Evolutionary conservation across 495 filamentous ascomycete genomes (phyloP), one percentile per base, ranked within the genome.

Genomic region (Polyplosphaeria fusca): DNA sequence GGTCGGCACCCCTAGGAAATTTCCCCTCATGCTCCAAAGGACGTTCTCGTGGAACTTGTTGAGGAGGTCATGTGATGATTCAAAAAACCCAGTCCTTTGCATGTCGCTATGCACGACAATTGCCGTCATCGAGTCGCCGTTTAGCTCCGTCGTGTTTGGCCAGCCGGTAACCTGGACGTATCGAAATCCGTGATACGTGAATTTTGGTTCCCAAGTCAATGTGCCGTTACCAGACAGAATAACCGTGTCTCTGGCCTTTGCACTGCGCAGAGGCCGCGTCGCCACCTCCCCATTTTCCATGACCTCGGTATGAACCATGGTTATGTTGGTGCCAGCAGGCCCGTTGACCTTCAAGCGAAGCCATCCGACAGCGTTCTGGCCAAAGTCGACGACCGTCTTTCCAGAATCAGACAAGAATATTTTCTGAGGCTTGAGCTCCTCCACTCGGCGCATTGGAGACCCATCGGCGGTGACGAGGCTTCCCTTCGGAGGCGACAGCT

Each of bases 121-220:
- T 0, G 76, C 79, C 7, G 66, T 68, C 23, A 81, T 55, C 5
- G 43, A 24, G 9, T 47, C 52, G 20, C 28, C 42, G 20, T 20
- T n/a, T 1, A 56, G 30, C 4, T 19, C 23, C 4, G 5, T 73
- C 55, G 14, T 16, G 12, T 45, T 49, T 3, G 71, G 70, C 79
- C 79, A 82, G 1, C 70, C 69, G 5, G 75, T 70, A 4, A 82
- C 64, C 59, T 77, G 70, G 13, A 74, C 77, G 45, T 76, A 82
- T 11, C 79, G 73, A 43, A 81, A 82, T 0, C 79, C 79, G 47
- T 82, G 78, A 42, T 77, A 82, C 2, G 79, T 81, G 61, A 76
- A 81, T 16, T 64, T 70, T 2, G 76, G 74, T 55, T 74, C 70
- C 72, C 73, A 77, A 2, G 16, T 25, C 42, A 23, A 70, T 55